These are phyloP conservation scores for Phytopythium ostracodes DNA, from an alignment of 352 stramenopile genomes.

Conservation along the genomic window DNA sequence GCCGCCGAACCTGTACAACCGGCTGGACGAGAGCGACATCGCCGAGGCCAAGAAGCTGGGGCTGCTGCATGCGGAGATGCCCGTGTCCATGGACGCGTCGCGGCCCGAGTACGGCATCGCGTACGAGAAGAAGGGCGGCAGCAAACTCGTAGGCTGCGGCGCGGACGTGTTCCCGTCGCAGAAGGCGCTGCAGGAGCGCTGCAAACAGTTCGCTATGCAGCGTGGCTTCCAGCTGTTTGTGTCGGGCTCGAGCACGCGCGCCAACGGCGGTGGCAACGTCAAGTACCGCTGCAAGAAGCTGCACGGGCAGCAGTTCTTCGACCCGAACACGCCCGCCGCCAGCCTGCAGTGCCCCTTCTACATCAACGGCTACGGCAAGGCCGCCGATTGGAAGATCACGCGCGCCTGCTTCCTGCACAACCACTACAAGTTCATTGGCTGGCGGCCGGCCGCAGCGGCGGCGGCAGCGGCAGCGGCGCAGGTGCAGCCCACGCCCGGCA, in stretches of 20 bases:
- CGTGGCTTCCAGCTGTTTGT: slow-evolving; percentile 75
- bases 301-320: slow-evolving; percentile 73
- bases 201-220: slow-evolving; percentile 75
- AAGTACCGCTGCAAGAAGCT: slow-evolving; percentile 85
- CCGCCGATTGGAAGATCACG: slow-evolving; percentile 70
- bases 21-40: slow-evolving; percentile 57
- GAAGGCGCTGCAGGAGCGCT: slow-evolving; percentile 63
- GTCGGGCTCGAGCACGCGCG: slow-evolving; percentile 53
- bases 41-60: slow-evolving; percentile 40
- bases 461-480: neutral
- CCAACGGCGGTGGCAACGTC: slow-evolving; percentile 71
- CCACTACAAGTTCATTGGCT: slow-evolving; percentile 85
- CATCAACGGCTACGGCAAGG: slow-evolving; percentile 73
- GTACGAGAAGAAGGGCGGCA: slow-evolving; percentile 74
- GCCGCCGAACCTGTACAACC: slow-evolving; percentile 34
- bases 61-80: slow-evolving; percentile 39
- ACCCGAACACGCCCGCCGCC: slow-evolving; percentile 39
- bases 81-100: slow-evolving; percentile 36
- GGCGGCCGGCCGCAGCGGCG: slow-evolving; percentile 21
- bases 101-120: slow-evolving; percentile 62
- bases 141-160: slow-evolving; percentile 42
- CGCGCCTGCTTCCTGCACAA: slow-evolving; percentile 74
- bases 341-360: slow-evolving; percentile 76
- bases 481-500: neutral
- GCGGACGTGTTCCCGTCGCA: slow-evolving; percentile 57